phyloP scores from a whole-genome alignment of 108 stramenopile species.

The Epithemia pelagica region DNA sequence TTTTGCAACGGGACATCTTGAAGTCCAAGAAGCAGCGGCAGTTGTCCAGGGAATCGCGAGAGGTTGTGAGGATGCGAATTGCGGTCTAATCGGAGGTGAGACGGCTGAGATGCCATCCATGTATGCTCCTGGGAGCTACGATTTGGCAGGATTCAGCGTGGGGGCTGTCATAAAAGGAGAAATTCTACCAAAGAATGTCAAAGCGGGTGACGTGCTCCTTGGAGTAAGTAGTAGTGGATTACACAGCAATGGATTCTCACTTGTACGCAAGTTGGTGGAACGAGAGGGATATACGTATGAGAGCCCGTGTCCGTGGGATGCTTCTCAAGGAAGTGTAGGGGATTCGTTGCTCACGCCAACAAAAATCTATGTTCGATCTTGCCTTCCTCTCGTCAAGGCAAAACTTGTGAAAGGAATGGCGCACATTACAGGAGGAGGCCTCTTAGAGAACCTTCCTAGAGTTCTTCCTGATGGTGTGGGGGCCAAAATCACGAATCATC shows the following conservation, averaged over 20 bases:
- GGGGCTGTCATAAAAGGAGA: constrained; percentile 86
- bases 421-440: constrained; percentile 97
- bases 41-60: constrained; percentile 95
- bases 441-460: constrained; percentile 95
- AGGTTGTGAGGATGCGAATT: constrained; percentile 90
- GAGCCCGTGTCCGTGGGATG: constrained; percentile 87
- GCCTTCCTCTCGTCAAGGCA: constrained; percentile 80
- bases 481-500: constrained; percentile 84
- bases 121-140: constrained; percentile 96
- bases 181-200: constrained; percentile 76
- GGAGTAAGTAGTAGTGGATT: constrained; percentile 92
- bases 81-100: constrained; percentile 96
- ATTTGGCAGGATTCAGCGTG: constrained; percentile 95
- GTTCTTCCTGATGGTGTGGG: constrained; percentile 77
- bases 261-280: constrained; percentile 88
- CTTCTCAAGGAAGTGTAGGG: constrained; percentile 59
- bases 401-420: constrained; percentile 85
- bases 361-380: constrained; percentile 90
- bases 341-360: constrained; percentile 91
- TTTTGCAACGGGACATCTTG: constrained; percentile 92
- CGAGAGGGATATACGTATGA: constrained; percentile 79
- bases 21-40: constrained; percentile 82
- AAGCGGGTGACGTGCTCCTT: constrained; percentile 86
- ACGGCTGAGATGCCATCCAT: constrained; percentile 99
- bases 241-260: constrained; percentile 98